These are phyloP conservation scores for Claviceps citrina DNA, from an alignment of 2,329 filamentous ascomycete species.

Conservation along the genomic window DNA sequence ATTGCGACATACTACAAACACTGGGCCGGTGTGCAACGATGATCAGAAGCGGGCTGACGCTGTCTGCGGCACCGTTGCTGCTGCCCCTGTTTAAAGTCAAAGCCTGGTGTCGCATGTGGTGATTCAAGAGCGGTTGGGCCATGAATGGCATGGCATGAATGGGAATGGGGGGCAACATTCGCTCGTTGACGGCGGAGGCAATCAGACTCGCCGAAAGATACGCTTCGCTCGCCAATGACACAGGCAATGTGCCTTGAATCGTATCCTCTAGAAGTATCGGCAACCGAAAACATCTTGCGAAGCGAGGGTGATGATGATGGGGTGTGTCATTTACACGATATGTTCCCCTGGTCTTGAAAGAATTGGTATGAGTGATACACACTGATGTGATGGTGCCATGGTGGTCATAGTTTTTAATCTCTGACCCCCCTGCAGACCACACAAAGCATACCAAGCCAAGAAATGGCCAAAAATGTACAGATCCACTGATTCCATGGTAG, in stretches of 20 bases:
- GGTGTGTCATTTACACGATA: neutral
- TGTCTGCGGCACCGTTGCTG: slow-evolving; percentile 2
- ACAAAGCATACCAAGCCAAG: slow-evolving; percentile 1
- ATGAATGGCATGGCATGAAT: too few relatives aligned
- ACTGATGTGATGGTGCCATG: slow-evolving; percentile 3
- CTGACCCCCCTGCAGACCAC: neutral
- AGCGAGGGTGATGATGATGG: neutral
- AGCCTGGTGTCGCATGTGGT: neutral
- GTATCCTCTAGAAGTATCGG: neutral
- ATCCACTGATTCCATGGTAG: neutral
- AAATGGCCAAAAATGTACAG: slow-evolving; percentile 1
- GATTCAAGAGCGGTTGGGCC: neutral
- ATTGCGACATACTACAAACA: neutral
- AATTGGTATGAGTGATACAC: slow-evolving; percentile 1
- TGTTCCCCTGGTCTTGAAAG: neutral
- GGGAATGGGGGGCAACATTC: too few relatives aligned
- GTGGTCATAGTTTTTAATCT: neutral
- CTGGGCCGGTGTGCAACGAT: neutral
- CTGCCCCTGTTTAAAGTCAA: neutral
- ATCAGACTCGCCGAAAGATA: neutral
- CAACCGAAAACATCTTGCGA: neutral
- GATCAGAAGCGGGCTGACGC: neutral
- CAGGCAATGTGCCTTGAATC: too few relatives aligned
- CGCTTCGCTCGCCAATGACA: too few relatives aligned
- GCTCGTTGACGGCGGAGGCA: too few relatives aligned